These are phyloP conservation scores for carrot (Daucus carota) DNA, from an alignment of 129 eudicot genomes.

Conservation along the genomic window DH1_v3.0 NC_030382.2:21656501-21657000, in stretches of 20 bases:
- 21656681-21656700: too few species aligned
- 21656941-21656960: neutral
- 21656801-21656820: neutral
- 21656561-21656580: neutral
- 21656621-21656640: too few species aligned
- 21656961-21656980: too few species aligned
- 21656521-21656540: neutral
- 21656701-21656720: too few species aligned
- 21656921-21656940: conserved; percentile 8
- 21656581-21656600: neutral
- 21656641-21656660: too few species aligned
- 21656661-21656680: too few species aligned
- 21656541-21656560: neutral
- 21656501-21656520: neutral
- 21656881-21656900: neutral
- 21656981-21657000: neutral
- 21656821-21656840: neutral
- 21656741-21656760: too few species aligned
- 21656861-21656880: conserved; percentile 1
- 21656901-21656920: conserved; percentile 7
- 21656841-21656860: conserved; percentile 1
- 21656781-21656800: neutral
- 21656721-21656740: neutral
- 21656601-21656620: too few species aligned
- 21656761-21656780: neutral